phyloP scores from a whole-genome alignment of 768 basidiomycete species.

The Sporobolomyces roseus region DNA sequence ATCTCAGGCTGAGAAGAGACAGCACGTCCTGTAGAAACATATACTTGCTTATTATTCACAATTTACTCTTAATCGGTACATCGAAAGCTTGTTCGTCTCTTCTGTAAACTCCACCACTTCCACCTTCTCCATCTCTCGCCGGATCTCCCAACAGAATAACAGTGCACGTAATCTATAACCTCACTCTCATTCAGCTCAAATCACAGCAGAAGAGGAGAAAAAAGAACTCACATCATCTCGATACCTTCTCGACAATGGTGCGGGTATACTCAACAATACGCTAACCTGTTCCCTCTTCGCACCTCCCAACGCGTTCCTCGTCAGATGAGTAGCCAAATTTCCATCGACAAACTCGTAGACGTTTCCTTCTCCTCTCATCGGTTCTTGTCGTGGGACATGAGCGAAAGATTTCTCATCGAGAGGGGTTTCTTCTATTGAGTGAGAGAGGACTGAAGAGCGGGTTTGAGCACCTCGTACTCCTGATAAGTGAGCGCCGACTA shows the following conservation, averaged over 20 bases:
- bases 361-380: conserved; percentile 42
- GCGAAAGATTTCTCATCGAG: conserved; percentile 54
- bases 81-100: conserved; percentile 40
- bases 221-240: conserved; percentile 69
- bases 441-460: conserved; percentile 43
- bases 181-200: background rate
- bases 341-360: conserved; percentile 62
- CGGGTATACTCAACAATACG: conserved; percentile 71
- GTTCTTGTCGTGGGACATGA: conserved; percentile 51
- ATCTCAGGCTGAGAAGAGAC: too few species aligned
- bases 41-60: too few species aligned
- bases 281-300: conserved; percentile 61
- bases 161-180: conserved; percentile 33
- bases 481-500: conserved; percentile 75
- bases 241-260: conserved; percentile 69
- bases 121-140: conserved; percentile 71
- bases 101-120: conserved; percentile 48
- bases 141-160: conserved; percentile 36
- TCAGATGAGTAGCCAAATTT: conserved; percentile 73
- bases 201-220: background rate
- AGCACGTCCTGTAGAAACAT: too few species aligned
- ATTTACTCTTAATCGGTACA: conserved; percentile 54
- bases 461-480: conserved; percentile 55
- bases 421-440: conserved; percentile 50
- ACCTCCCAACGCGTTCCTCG: conserved; percentile 83